Base-by-base conservation (phyloP, 192 early-diverging fungal genomes). In the Mortierella alpina region DNA sequence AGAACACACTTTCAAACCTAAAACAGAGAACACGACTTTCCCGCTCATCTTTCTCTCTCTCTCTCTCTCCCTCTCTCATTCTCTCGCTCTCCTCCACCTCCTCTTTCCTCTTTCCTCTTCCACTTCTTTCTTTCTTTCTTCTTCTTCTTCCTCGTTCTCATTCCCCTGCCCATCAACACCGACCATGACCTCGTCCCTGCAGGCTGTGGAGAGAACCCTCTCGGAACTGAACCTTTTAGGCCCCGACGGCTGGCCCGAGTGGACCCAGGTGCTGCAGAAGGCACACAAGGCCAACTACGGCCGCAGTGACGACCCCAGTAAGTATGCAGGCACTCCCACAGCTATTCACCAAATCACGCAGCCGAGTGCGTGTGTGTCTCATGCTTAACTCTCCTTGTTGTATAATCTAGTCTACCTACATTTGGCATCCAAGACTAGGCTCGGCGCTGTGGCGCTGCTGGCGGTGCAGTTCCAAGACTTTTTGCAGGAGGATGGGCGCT, bases 401-500 rank as follows among this genome's bases (percentile, higher is more conserved):
- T n/a, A n/a, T n/a, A n/a, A n/a, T n/a, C n/a, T 62, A 80, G 77
- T 80, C 11, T 80, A 68, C 46, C 59, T 80, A 40, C 77, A 80
- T 45, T 56, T 80, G 47, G 77, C 77, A 0, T 80, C 77, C 31
- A 80, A 80, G 70, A 80, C 77, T 15, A 70, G 87, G 31, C 83
- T 84, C 18, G 87, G 87, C 13, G 85, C 84, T 2, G 82, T 82
- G 54, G 85, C 87, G 22, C 72, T 91, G 66, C 88, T 89, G 59
- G 88, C 87, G 12, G 70, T 93, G 12, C 82, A 84, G 40, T 94
- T 92, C 61, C 90, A 90, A 59, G 88, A 88, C 51, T 93, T 92
- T 77, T 61, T 93, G n/a, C 70, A 82, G 39, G 82, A 88, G 40
- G 91, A 94, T 83, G 81, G 81, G 4, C 77, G 88, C 18, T 89